A percentile compares a stretch with the other conserved stretches of the same genome.
These are phyloP conservation scores for Aphanomyces astaci DNA, from an alignment of 352 stramenopile species.

Conservation along the genomic window DNA sequence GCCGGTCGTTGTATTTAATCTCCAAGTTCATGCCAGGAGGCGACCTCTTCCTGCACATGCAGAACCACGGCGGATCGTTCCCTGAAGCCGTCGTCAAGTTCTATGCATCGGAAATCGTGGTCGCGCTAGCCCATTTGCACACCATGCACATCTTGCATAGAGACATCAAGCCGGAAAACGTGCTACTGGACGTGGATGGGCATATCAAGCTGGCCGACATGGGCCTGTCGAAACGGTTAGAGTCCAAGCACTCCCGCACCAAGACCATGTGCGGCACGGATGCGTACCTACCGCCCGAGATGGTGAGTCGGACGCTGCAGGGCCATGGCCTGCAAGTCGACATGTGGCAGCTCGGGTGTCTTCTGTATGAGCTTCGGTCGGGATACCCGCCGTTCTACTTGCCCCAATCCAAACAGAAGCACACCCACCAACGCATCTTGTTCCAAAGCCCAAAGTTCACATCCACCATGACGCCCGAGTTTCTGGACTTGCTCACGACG, in stretches of 20 bases:
- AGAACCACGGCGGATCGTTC: conserved; percentile 77
- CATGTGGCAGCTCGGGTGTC: conserved; percentile 90
- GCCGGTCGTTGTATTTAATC: conserved; percentile 95
- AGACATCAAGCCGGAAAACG: conserved; percentile 92
- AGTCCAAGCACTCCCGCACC: conserved; percentile 56
- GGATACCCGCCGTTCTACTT: conserved; percentile 90
- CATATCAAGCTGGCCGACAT: conserved; percentile 89
- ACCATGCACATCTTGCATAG: conserved; percentile 89
- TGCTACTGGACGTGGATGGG: conserved; percentile 79
- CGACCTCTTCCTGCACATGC: conserved; percentile 90
- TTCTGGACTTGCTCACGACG: conserved; percentile 57
- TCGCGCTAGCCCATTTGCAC: conserved; percentile 85
- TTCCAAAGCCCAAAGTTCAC: conserved; percentile 81
- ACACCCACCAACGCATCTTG: conserved; percentile 86
- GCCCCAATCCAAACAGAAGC: conserved; percentile 81
- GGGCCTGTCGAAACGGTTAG: conserved; percentile 84
- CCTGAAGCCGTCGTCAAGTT: conserved; percentile 69
- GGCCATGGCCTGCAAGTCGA: conserved; percentile 87
- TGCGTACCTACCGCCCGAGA: conserved; percentile 85
- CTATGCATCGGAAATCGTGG: conserved; percentile 73
- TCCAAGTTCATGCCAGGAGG: conserved; percentile 98
- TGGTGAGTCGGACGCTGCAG: conserved; percentile 61
- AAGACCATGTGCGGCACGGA: conserved; percentile 88
- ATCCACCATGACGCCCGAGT: conserved; percentile 67
- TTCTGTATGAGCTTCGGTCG: conserved; percentile 90